Base-by-base conservation (phyloP, 768 basidiomycete genomes). In the Boletellus sp. region DNA sequence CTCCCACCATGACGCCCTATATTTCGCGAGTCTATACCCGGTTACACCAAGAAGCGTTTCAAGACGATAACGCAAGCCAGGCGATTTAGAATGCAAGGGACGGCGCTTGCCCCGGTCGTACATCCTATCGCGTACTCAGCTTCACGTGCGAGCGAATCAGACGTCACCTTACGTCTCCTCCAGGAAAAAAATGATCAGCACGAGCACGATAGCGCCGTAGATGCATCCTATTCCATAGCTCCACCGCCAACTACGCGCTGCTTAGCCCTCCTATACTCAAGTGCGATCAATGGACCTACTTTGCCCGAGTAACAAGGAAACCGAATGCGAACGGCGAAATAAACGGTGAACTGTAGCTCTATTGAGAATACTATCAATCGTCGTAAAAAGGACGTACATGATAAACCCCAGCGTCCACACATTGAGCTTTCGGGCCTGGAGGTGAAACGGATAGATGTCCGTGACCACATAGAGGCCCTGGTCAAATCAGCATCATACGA, bases 401-500 rank as follows among this genome's bases (percentile, higher is more conserved):
- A 81, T 67, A 60, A 78, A 78, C 1, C 78, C 79, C 51, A 75
- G 69, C 1, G 79, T 78, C 80, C 78, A 80, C 22, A 78, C 45
- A 48, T 77, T 78, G 22, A 78, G 65, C 65, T 76, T 78, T 22
- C 74, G 68, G 4, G 77, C 77, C 50, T 79, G 78, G 12, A 77
- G 67, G 48, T 80, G 78, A 63, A 80, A 80, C 3, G 78, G 78
- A 56, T 69, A 80, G 35, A 80, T 68, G 48, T 79, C 78, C 24
- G 73, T 74, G 52, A 79, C 69, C 32, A 76, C 61, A 51, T 71
- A 76, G 0, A 77, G 56, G 31, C 76, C 76, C 73, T 74, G 33
- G 42, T 42, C 6, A 17, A 26, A 48, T 16, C 12, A 20, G 45
- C 4, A 8, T 32, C 17, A 28, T 3, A n/a, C 7, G 7, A 28